Evolutionary conservation across 78 protist genomes (phyloP), one percentile per base, ranked within the genome.

Genomic region (Neovahlkampfia damariscottae): DNA sequence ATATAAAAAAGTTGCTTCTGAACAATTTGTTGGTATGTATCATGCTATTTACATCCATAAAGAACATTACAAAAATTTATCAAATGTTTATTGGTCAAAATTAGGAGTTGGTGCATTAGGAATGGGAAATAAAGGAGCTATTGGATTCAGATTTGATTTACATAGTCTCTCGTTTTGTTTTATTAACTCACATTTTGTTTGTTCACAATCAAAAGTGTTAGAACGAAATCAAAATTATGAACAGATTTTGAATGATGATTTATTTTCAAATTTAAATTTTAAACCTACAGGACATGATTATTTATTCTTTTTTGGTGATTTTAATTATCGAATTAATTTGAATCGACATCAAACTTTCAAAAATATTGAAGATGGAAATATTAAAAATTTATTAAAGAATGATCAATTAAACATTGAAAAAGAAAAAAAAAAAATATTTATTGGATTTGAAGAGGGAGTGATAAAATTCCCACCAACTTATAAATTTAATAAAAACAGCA

Each of bases 381-480:
- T 50, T 50, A n/a, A 19, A 19, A 19, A 50, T 50, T 50, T 50
- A 50, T 50, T 50, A 19, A 19, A 19, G 19, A 19, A 50, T 50
- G 62, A 50, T 50, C 62, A 50, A 50, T 19, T 69, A 69, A n/a
- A 30, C 19, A 19, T 19, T 19, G 19, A 19, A 19, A 1, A 69
- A 72, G 30, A 5, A 1, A 5, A 69, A n/a, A 30, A 62, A 67
- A 2, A 58, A n/a, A 1, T 40, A 41, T 10, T 81, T 62, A 50
- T 37, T 27, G 29, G 89, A 82, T 10, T 82, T 41, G 37, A 50
- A 29, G 34, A 69, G 19, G 72, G 72, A 69, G 19, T 30, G 28
- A 40, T 85, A 10, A 10, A 31, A 6, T 89, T 89, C 41, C 82
- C 84, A 1, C 93, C 93, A 1, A 89, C 89, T 62, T 89, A 89